phyloP scores from a whole-genome alignment of 345 rosid genomes.

The Camelina sativa region DNA sequence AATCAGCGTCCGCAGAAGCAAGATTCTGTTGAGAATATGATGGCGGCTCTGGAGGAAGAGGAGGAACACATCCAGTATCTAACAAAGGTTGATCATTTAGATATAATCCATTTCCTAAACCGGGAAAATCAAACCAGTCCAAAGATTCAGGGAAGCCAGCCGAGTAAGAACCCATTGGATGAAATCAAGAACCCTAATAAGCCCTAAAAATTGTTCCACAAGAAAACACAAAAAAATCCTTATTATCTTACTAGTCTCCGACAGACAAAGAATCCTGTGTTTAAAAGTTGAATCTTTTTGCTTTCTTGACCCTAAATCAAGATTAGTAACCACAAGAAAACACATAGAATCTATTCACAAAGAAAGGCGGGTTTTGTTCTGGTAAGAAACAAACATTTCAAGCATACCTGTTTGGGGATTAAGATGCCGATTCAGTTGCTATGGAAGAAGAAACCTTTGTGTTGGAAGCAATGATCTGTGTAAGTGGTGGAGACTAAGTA shows the following conservation, averaged over 20 bases:
- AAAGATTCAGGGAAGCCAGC: conserved; percentile 38
- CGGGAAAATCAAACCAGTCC: conserved; percentile 20
- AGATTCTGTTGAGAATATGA: conserved; percentile 38
- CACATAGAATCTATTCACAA: conserved; percentile 26
- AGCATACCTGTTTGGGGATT: conserved; percentile 25
- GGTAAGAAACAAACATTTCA: background rate
- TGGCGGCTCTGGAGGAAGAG: conserved; percentile 33
- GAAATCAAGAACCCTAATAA: conserved; percentile 37
- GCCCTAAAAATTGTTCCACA: conserved; percentile 33
- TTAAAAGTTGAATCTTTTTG: conserved; percentile 9
- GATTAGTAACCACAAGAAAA: conserved; percentile 7
- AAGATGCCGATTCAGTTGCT: conserved; percentile 25
- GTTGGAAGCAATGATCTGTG: conserved; percentile 34
- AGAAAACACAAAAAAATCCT: conserved; percentile 31
- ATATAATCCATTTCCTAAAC: conserved; percentile 44
- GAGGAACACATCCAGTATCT: conserved; percentile 34
- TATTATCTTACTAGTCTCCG: background rate
- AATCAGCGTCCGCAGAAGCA: conserved; percentile 51
- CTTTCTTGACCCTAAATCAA: conserved; percentile 10
- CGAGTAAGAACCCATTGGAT: conserved; percentile 43
- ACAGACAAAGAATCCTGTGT: background rate
- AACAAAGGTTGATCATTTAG: conserved; percentile 41
- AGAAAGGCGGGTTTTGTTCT: background rate
- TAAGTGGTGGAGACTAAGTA: conserved; percentile 31
- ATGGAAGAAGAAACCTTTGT: conserved; percentile 22